Base-by-base conservation (phyloP, 208 protist genomes). In the Crithidia acanthocephali region DNA sequence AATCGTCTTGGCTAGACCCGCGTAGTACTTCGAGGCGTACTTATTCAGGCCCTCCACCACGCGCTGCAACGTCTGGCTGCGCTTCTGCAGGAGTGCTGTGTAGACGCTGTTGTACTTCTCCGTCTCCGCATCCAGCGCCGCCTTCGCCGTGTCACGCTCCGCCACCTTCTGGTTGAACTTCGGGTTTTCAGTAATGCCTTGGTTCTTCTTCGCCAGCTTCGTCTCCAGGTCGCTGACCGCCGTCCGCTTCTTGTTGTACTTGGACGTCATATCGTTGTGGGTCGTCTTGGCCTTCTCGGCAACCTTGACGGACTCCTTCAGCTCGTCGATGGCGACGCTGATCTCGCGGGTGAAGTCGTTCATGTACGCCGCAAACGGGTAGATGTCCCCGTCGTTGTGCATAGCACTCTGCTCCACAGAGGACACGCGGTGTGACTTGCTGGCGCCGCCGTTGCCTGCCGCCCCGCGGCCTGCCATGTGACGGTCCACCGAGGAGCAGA, bases 171-270 rank as follows among this genome's bases (percentile, higher is more conserved):
- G 62, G 5, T 59, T 48, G 53, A 80, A 93, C 55, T 88, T 85
- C 30, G 65, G 50, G 52, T 86, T 81, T 13, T 83, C 75, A 0
- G 68, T 0, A 53, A 89, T 76, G 56, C 81, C 71, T 55, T 84
- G 75, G 52, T 90, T 90, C 72, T 86, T 88, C 80, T 89, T 88
- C 7, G 84, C 85, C 48, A 90, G 75, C 68, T 86, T 84, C 53
- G 58, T 68, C 47, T 85, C 83, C 40, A 83, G 27, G 37, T 77
- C 45, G 32, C 85, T 78, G 3, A 81, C 79, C 47, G 81, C 66
- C 9, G 52, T 32, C 27, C 78, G 68, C 18, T 73, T 59, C 48
- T 81, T 79, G n/a, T 72, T 56, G 60, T 86, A 92, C 63, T 81
- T 83, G 35, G 64, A 80, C 0, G 66, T 57, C 25, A 76, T 32